Conservation (phyloP, 306 rosid genomes). For the Castanea mollissima region DNA sequence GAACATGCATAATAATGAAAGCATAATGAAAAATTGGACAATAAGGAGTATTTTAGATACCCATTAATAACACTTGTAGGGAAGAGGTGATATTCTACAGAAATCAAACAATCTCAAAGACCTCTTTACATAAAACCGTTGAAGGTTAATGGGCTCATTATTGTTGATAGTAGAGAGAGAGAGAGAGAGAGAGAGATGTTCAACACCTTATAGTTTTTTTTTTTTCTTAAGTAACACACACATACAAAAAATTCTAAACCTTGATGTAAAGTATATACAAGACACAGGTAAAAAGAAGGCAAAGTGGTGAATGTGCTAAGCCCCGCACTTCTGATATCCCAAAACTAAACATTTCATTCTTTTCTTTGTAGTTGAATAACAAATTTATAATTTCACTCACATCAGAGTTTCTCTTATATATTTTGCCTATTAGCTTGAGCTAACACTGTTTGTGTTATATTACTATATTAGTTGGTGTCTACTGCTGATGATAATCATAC, state of each 20-base stretch:
- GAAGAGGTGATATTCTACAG: background rate
- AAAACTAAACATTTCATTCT: background rate
- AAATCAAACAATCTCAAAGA: background rate
- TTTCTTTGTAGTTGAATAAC: background rate
- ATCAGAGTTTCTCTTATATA: background rate
- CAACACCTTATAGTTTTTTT: background rate
- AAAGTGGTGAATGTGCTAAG: background rate
- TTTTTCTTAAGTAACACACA: no score
- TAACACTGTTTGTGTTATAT: slow-evolving; percentile 26
- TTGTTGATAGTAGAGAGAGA: background rate
- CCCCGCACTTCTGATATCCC: background rate
- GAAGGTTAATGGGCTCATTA: background rate
- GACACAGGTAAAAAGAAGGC: background rate
- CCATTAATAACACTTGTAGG: background rate
- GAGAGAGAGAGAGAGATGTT: background rate
- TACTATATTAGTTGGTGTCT: slow-evolving; percentile 55
- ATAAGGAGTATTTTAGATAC: background rate
- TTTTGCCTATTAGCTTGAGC: slow-evolving; percentile 19
- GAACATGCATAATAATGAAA: background rate
- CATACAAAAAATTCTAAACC: no score
- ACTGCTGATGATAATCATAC: slow-evolving; percentile 36
- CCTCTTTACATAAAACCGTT: background rate
- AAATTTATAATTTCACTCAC: background rate
- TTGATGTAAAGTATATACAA: background rate
- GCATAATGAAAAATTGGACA: background rate